A percentile compares a stretch with the other conserved stretches of the same genome.
These are phyloP conservation scores for Furcasterigmium furcatum DNA, from an alignment of 2,329 filamentous ascomycete genomes.

Conservation along the genomic window DNA sequence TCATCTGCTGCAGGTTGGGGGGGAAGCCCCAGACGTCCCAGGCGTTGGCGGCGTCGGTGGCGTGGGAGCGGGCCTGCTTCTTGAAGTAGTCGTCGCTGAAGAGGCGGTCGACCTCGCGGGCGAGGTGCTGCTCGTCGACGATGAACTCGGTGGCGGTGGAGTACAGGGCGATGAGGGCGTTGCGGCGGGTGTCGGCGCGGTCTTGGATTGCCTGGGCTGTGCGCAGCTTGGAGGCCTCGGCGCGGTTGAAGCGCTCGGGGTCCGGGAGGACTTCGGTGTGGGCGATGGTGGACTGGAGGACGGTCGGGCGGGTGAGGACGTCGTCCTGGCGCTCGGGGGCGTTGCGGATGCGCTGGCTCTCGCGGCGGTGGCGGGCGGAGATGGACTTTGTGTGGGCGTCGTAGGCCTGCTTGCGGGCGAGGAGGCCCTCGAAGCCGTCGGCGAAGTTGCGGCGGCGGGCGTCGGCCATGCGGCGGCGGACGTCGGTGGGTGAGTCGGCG, in stretches of 20 bases:
- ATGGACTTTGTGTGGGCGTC: constrained; percentile 30
- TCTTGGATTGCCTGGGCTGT: constrained; percentile 40
- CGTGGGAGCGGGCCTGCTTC: constrained; percentile 30
- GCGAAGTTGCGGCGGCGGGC: constrained; percentile 69
- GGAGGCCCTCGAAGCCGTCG: constrained; percentile 67
- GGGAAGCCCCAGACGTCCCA: constrained; percentile 50
- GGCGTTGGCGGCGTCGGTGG: constrained; percentile 36
- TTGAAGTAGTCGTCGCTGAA: constrained; percentile 65
- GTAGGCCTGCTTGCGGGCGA: constrained; percentile 55
- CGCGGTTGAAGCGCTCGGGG: constrained; percentile 56
- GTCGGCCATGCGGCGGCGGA: constrained; percentile 72
- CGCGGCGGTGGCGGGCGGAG: constrained; percentile 37
- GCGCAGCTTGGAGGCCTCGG: constrained; percentile 34
- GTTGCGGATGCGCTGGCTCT: constrained; percentile 44
- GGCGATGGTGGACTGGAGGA: constrained; percentile 48
- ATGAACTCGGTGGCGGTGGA: constrained; percentile 87
- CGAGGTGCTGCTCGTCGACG: constrained; percentile 73
- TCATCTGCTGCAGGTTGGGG: constrained; percentile 36
- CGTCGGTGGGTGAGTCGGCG: constrained; percentile 38
- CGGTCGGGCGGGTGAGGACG: constrained; percentile 66
- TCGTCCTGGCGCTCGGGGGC: constrained; percentile 75
- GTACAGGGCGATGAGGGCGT: constrained; percentile 83
- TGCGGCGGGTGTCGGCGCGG: constrained; percentile 58
- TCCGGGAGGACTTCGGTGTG: constrained; percentile 55
- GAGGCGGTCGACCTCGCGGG: constrained; percentile 67